Conservation (phyloP, 1,284 basidiomycete species). For the Pseudomicrostroma phylloplanum region DNA sequence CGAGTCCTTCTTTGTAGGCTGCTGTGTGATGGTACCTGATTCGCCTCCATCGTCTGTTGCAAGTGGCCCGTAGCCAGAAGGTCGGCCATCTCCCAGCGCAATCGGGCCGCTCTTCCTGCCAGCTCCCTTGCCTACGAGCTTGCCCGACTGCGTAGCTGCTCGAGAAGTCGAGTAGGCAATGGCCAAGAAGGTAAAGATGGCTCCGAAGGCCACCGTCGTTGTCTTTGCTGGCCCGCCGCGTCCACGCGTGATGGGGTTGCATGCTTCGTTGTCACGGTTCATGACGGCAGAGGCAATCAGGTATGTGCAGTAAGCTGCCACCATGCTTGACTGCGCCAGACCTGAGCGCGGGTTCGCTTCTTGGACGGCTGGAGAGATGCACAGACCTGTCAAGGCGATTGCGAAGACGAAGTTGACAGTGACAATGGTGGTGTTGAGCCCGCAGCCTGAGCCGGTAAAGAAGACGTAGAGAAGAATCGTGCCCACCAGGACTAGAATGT, state of each 20-base stretch:
- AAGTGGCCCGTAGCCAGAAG: constrained; percentile 39
- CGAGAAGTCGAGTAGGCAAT: constrained; percentile 95
- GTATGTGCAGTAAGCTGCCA: constrained; percentile 94
- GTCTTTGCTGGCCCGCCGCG: constrained; percentile 66
- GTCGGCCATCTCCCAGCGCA: not conserved
- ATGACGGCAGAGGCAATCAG: constrained; percentile 88
- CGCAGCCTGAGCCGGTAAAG: constrained; percentile 80
- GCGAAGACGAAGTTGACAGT: constrained; percentile 81
- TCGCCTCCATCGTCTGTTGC: constrained; percentile 23
- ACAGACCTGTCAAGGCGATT: constrained; percentile 73
- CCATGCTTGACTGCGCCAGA: constrained; percentile 91
- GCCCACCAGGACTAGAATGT: constrained; percentile 71
- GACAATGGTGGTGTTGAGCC: constrained; percentile 89
- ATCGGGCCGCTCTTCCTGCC: constrained; percentile 3
- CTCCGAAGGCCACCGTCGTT: constrained; percentile 83
- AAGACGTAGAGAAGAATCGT: constrained; percentile 85
- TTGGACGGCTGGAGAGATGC: constrained; percentile 79
- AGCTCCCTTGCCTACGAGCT: constrained; percentile 63
- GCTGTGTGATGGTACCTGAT: constrained; percentile 65
- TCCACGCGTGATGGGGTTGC: constrained; percentile 74
- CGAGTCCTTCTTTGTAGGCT: constrained; percentile 77
- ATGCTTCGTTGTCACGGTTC: constrained; percentile 75
- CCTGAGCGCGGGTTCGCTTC: constrained; percentile 90
- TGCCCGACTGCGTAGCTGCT: constrained; percentile 88
- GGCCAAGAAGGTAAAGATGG: constrained; percentile 91